Percentiles rank a stretch among this genome's conserved stretches.
Conservation (phyloP, 2,329 filamentous ascomycete species). For the Seiridium cupressi region DNA sequence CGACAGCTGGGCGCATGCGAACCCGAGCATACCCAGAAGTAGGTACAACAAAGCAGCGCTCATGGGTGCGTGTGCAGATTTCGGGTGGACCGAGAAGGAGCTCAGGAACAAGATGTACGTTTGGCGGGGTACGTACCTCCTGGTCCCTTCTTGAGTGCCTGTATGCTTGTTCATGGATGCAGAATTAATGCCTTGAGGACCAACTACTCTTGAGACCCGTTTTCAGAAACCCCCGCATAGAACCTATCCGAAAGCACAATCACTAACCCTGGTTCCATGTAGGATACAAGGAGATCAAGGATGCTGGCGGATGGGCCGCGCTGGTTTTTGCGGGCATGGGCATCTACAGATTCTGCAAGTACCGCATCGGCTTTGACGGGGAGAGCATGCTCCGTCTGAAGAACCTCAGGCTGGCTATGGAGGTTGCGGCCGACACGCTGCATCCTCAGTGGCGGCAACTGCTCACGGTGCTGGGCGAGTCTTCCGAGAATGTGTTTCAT, state of each 20-base stretch:
- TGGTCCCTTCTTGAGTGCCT: too few species aligned
- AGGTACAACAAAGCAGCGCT: conserved; percentile 51
- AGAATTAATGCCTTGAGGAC: too few species aligned
- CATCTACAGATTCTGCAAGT: conserved; percentile 60
- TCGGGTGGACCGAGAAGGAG: conserved; percentile 57
- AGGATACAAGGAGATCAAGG: conserved; percentile 58
- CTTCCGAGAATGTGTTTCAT: conserved; percentile 35
- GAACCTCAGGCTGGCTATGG: conserved; percentile 43
- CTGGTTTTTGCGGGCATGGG: conserved; percentile 57
- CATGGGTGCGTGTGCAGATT: conserved; percentile 50
- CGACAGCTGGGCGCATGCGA: conserved; percentile 34
- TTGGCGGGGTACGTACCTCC: conserved; percentile 36
- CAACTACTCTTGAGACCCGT: too few species aligned
- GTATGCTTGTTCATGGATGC: too few species aligned
- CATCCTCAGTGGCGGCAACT: conserved; percentile 53
- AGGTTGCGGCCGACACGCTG: conserved; percentile 51
- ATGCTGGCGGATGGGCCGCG: conserved; percentile 53
- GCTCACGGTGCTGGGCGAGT: conserved; percentile 42
- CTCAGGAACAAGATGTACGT: conserved; percentile 47
- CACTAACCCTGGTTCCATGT: too few species aligned
- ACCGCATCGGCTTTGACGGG: conserved; percentile 50
- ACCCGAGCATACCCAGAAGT: conserved; percentile 37
- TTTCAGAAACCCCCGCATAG: too few species aligned
- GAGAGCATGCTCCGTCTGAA: conserved; percentile 47
- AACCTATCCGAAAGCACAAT: too few species aligned